Evolutionary conservation across 2,329 filamentous ascomycete genomes (phyloP).

Genomic region (Canariomyces notabilis): DNA sequence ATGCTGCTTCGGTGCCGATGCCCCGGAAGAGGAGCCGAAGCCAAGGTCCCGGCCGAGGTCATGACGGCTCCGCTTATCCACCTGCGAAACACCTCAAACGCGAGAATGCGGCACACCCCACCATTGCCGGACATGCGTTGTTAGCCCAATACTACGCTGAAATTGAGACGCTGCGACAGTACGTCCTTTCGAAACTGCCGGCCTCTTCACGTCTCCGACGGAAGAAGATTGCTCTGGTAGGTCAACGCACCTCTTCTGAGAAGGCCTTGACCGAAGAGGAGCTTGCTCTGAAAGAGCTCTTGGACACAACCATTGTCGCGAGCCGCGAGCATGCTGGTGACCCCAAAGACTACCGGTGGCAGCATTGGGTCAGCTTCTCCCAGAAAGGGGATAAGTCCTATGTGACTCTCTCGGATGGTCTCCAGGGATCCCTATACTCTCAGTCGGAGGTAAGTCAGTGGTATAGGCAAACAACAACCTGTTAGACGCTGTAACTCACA

Average conservation of each 20-base stretch:
- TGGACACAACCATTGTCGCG: conserved; percentile 68
- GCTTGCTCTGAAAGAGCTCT: conserved; percentile 47
- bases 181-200: conserved; percentile 63
- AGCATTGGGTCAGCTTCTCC: conserved; percentile 57
- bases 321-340: conserved; percentile 29
- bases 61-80: conserved; percentile 9
- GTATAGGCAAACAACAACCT: neutral
- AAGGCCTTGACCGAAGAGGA: conserved; percentile 31
- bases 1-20: conserved; percentile 1
- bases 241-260: conserved; percentile 25
- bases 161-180: conserved; percentile 63
- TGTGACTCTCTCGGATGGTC: conserved; percentile 46
- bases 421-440: conserved; percentile 42
- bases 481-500: conserved; percentile 3
- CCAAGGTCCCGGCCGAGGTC: conserved; percentile 10
- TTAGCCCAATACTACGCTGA: conserved; percentile 63
- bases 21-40: conserved; percentile 19
- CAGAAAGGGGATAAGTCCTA: conserved; percentile 56
- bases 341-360: conserved; percentile 38
- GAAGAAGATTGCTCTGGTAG: conserved; percentile 50
- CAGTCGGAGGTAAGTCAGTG: conserved; percentile 58
- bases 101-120: conserved; percentile 5
- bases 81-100: conserved; percentile 22
- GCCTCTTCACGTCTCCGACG: conserved; percentile 58
- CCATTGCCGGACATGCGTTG: conserved; percentile 51